These are phyloP conservation scores for Whalleya microplaca DNA, from an alignment of 2,329 filamentous ascomycete species.

Conservation along the genomic window DNA sequence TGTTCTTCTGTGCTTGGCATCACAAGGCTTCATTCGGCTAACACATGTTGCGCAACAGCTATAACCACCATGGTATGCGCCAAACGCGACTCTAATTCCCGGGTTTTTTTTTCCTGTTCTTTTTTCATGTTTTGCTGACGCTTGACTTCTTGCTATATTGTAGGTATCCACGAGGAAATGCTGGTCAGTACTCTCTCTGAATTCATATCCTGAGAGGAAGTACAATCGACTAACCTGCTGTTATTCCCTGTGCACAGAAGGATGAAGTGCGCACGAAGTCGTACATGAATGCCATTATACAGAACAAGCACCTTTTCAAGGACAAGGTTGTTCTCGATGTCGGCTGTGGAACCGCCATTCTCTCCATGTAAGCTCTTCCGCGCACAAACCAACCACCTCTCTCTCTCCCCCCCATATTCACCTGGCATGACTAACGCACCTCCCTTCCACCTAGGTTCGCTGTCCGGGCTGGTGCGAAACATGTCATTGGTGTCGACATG, in stretches of 20 bases:
- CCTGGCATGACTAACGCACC: slow-evolving; percentile 8
- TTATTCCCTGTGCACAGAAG: slow-evolving; percentile 63
- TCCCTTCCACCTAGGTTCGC: slow-evolving; percentile 73
- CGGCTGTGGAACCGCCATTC: slow-evolving; percentile 94
- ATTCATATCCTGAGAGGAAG: slow-evolving; percentile 17
- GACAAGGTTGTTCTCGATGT: slow-evolving; percentile 88
- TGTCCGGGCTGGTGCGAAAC: slow-evolving; percentile 92
- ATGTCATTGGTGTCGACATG: slow-evolving; percentile 99
- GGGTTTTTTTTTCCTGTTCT: not conserved
- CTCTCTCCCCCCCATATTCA: not conserved
- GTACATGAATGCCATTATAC: slow-evolving; percentile 96
- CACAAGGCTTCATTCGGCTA: slow-evolving; percentile 21
- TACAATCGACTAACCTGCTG: slow-evolving; percentile 28
- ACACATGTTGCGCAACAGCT: slow-evolving; percentile 57
- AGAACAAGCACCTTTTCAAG: slow-evolving; percentile 94
- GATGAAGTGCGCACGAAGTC: slow-evolving; percentile 96
- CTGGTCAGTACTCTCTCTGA: slow-evolving; percentile 66
- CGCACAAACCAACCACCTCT: not conserved
- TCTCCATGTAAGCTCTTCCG: slow-evolving; percentile 81
- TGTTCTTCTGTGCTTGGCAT: slow-evolving; percentile 34
- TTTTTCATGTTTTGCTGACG: slow-evolving; percentile 29
- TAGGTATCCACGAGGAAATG: slow-evolving; percentile 98
- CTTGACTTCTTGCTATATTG: slow-evolving; percentile 13
- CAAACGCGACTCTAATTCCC: slow-evolving; percentile 7
- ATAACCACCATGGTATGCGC: slow-evolving; percentile 90